Evolutionary conservation across 139 green algal species (phyloP).

Genomic region (Chlamydomonas urium): DNA sequence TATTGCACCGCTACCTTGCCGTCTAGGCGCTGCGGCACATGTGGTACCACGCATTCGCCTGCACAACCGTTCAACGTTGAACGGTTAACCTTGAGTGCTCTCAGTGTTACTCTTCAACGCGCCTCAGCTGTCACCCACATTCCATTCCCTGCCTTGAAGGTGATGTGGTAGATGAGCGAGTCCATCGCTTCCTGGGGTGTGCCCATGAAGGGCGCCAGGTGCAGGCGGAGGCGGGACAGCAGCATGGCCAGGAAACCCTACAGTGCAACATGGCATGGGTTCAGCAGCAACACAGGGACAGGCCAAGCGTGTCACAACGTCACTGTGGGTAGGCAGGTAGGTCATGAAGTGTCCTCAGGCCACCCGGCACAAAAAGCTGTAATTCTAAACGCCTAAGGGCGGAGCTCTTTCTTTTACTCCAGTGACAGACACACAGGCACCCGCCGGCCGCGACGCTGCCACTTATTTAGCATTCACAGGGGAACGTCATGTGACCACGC

Average conservation of each 20-base stretch:
- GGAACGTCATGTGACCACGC: neutral
- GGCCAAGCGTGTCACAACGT: neutral
- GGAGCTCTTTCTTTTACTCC: too few relatives aligned
- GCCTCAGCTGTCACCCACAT: neutral
- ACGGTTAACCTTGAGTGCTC: too few relatives aligned
- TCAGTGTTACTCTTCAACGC: slow-evolving; percentile 5
- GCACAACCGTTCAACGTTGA: too few relatives aligned
- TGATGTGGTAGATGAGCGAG: neutral
- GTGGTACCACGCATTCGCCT: too few relatives aligned
- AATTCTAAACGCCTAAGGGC: too few relatives aligned
- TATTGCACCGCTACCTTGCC: too few relatives aligned
- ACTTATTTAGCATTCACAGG: neutral
- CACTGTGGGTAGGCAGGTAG: neutral
- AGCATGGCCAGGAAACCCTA: slow-evolving; percentile 11
- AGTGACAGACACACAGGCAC: neutral
- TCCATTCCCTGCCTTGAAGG: neutral
- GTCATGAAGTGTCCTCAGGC: neutral
- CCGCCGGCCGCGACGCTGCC: neutral
- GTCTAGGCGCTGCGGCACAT: too few relatives aligned
- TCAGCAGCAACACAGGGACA: neutral
- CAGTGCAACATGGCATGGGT: neutral
- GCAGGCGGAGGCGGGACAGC: slow-evolving; percentile 3
- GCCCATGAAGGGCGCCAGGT: slow-evolving; percentile 1
- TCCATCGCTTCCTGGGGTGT: neutral
- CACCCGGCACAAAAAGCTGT: neutral